Percentiles rank a stretch among this genome's conserved stretches.
phyloP scores from a whole-genome alignment of 805 yeast genomes.

The Wickerhamiella parazyma region DNA sequence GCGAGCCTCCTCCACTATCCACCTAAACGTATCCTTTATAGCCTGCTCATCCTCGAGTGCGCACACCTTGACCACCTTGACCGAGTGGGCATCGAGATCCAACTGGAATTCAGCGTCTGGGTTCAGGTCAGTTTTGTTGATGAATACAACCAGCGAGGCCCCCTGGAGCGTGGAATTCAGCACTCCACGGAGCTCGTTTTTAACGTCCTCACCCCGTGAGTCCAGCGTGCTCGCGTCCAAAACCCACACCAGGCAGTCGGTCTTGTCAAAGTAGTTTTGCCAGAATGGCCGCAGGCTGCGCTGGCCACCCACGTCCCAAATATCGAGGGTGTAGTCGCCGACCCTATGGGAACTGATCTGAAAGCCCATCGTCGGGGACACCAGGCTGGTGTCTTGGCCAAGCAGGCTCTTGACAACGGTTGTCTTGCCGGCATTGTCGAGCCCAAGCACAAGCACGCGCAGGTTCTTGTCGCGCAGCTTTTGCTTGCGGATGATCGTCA shows the following conservation, averaged over 20 bases:
- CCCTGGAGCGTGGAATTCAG: constrained; percentile 55
- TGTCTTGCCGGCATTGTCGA: constrained; percentile 87
- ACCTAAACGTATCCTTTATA: constrained; percentile 30
- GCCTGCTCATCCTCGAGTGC: constrained; percentile 34
- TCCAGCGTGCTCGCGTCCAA: constrained; percentile 47
- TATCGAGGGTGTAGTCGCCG: constrained; percentile 23
- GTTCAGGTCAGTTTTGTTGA: constrained; percentile 63
- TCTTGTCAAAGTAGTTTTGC: constrained; percentile 81
- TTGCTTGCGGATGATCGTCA: constrained; percentile 69
- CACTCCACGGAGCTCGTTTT: constrained; percentile 47
- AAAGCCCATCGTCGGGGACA: constrained; percentile 86
- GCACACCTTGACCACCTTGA: constrained; percentile 34
- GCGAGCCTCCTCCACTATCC: constrained; percentile 31
- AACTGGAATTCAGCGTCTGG: constrained; percentile 15
- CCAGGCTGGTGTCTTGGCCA: constrained; percentile 35
- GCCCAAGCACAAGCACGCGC: constrained; percentile 63
- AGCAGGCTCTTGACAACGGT: constrained; percentile 56
- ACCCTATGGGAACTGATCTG: constrained; percentile 47
- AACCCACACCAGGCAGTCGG: constrained; percentile 75
- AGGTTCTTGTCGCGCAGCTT: constrained; percentile 67
- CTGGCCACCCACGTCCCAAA: constrained; percentile 88
- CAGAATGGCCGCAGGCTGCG: constrained; percentile 70
- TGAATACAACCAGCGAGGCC: constrained; percentile 47
- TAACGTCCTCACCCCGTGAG: constrained; percentile 52
- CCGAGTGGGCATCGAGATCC: constrained; percentile 29